phyloP scores from a whole-genome alignment of 169 alveolate species.

The Plasmodium billcollinsi region DNA sequence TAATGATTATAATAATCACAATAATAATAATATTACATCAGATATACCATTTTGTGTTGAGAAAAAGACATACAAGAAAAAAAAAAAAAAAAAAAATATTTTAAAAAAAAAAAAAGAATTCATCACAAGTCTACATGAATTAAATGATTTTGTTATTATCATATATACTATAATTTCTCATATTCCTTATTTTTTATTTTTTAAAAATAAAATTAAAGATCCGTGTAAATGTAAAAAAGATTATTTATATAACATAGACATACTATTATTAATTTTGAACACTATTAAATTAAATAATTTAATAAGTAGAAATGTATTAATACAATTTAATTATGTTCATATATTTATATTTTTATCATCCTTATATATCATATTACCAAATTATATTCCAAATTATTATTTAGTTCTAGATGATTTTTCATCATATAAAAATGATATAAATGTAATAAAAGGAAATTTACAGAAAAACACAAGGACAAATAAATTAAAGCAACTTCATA shows the following conservation, averaged over 20 bases:
- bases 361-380: conserved; percentile 58
- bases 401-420: conserved; percentile 49
- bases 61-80: background rate
- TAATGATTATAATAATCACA: background rate
- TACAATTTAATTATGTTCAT: conserved; percentile 58
- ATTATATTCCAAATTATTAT: conserved; percentile 50
- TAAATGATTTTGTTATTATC: conserved; percentile 57
- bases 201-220: conserved; percentile 63
- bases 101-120: conserved; percentile 14
- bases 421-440: conserved; percentile 26
- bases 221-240: conserved; percentile 45
- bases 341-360: conserved; percentile 47
- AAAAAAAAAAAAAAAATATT: conserved; percentile 28
- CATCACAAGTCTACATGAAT: conserved; percentile 29
- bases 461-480: conserved; percentile 1
- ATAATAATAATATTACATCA: background rate
- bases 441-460: conserved; percentile 29
- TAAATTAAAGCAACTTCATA: too few species aligned
- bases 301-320: conserved; percentile 32
- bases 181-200: conserved; percentile 67
- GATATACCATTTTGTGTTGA: background rate
- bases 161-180: conserved; percentile 69
- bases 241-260: conserved; percentile 27
- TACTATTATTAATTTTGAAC: conserved; percentile 38
- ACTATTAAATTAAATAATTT: conserved; percentile 46